These are phyloP conservation scores for Metschnikowia amazonensis DNA, from an alignment of 805 yeast species.

Conservation along the genomic window DNA sequence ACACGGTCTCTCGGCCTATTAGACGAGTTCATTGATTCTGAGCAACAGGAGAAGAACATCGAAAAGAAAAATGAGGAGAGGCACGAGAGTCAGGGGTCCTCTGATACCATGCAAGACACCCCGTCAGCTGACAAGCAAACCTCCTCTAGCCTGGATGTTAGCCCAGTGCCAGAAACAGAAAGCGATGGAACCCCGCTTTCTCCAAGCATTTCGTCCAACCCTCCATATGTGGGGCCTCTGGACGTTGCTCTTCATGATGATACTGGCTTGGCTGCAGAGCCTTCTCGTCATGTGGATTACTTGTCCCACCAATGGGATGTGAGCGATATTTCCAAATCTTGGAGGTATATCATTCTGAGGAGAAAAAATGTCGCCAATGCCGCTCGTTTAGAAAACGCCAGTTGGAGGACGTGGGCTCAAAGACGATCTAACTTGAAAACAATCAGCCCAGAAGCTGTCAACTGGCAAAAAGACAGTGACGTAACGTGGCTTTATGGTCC, in stretches of 20 bases:
- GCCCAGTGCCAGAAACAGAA: slow-evolving; percentile 1
- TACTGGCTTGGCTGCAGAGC: slow-evolving; percentile 72
- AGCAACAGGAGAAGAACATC: slow-evolving; percentile 17
- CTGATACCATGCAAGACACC: neutral
- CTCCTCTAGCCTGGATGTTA: slow-evolving; percentile 2
- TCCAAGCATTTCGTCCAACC: slow-evolving; percentile 18
- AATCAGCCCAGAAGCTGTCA: slow-evolving; percentile 84
- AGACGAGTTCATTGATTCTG: slow-evolving; percentile 60
- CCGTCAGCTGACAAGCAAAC: neutral
- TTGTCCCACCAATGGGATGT: slow-evolving; percentile 96
- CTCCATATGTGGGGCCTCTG: slow-evolving; percentile 11
- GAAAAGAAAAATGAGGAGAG: slow-evolving; percentile 15
- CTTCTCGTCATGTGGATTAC: slow-evolving; percentile 90
- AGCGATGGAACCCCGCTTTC: slow-evolving; percentile 12
- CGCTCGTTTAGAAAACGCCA: slow-evolving; percentile 50
- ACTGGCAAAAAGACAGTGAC: slow-evolving; percentile 96
- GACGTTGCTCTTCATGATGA: slow-evolving; percentile 73
- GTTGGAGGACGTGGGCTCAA: slow-evolving; percentile 96
- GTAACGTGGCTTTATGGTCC: slow-evolving; percentile 99
- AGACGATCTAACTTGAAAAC: slow-evolving; percentile 63
- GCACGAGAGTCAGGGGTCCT: slow-evolving; percentile 2
- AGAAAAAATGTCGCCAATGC: slow-evolving; percentile 74
- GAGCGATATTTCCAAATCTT: slow-evolving; percentile 84
- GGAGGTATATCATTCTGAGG: slow-evolving; percentile 86
- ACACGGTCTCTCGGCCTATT: slow-evolving; percentile 79